These are phyloP conservation scores for Chlamydomonas sp. DNA, from an alignment of 139 green algal genomes.

Conservation along the genomic window DNA sequence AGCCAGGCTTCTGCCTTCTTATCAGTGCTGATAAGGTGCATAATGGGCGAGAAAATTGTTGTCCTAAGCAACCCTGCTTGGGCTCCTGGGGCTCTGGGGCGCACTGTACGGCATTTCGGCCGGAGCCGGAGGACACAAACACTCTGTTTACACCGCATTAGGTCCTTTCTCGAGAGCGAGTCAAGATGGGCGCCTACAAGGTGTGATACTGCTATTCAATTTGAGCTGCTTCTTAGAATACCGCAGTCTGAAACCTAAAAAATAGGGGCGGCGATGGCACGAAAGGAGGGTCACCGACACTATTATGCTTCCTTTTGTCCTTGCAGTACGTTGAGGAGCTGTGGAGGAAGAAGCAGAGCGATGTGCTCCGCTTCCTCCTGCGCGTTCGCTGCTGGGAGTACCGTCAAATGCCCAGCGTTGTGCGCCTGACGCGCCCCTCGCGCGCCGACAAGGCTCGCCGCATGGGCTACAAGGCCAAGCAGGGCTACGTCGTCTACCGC, in stretches of 20 bases:
- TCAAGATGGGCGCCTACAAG: conserved; percentile 62
- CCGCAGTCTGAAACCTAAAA: background rate
- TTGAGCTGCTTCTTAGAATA: background rate
- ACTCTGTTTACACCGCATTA: too few species aligned
- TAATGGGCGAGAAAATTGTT: too few species aligned
- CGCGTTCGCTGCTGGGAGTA: conserved; percentile 99
- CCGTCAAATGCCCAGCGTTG: conserved; percentile 93
- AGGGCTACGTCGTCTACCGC: conserved; percentile 97
- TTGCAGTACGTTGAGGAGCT: conserved; percentile 98
- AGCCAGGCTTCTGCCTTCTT: too few species aligned
- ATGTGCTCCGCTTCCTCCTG: conserved; percentile 98
- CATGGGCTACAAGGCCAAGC: conserved; percentile 98
- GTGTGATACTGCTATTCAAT: conserved; percentile 1
- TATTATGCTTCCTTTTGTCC: background rate
- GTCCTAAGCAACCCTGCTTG: too few species aligned
- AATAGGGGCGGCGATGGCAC: background rate
- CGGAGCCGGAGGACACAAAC: too few species aligned
- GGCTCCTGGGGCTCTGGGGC: too few species aligned
- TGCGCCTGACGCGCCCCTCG: conserved; percentile 87
- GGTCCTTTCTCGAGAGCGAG: conserved; percentile 28
- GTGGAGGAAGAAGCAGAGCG: conserved; percentile 98
- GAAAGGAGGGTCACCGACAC: background rate
- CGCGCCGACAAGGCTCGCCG: conserved; percentile 97
- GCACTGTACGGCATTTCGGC: too few species aligned
- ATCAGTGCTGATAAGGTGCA: too few species aligned